Evolutionary conservation across 805 yeast species (phyloP), one percentile per base, ranked within the genome.

Genomic region (Blastobotrys americana): DNA sequence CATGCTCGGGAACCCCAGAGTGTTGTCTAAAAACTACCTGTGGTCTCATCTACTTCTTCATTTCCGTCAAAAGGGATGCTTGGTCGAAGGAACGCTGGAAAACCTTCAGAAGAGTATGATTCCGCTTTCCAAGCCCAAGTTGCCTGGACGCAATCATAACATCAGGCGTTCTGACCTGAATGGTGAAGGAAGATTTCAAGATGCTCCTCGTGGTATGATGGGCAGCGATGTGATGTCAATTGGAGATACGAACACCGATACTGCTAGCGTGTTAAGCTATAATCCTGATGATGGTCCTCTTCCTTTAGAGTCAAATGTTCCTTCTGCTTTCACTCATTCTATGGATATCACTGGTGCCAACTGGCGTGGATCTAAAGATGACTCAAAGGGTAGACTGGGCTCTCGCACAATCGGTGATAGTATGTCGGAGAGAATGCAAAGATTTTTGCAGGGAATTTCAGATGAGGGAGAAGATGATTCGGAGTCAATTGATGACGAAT

Each of bases 51-150:
- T 89, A 47, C 68, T 89, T 53, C 64, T 77, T 38, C 94, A 86
- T 59, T 88, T 77, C 66, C 73, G 95, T 64, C 90, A 85, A 54
- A 76, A 74, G 45, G 95, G 95, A 1, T 84, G 94, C 63, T 68
- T 89, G 25, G 97, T 89, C 21, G 96, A 89, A 61, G 97, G 97
- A 8, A 78, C 86, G 1, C 69, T 89, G 52, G 90, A 83, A 47
- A 84, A 79, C 54, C 70, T 89, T 50, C 93, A 82, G 59, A 65
- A 83, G 41, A 80, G 88, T 48, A 70, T 27, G 39, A 47, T 57
- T 16, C 55, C 51, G 19, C 33, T 56, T 13, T 34, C 52, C 25
- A 51, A 48, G 38, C 58, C 58, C 16, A 37, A 49, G 17, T 13
- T 23, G 27, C 46, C 48, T 5, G 19, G 31, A 3, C 33, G 43